Evolutionary conservation across 345 rosid species (phyloP).

Genomic region (Citrus trifoliata): DNA sequence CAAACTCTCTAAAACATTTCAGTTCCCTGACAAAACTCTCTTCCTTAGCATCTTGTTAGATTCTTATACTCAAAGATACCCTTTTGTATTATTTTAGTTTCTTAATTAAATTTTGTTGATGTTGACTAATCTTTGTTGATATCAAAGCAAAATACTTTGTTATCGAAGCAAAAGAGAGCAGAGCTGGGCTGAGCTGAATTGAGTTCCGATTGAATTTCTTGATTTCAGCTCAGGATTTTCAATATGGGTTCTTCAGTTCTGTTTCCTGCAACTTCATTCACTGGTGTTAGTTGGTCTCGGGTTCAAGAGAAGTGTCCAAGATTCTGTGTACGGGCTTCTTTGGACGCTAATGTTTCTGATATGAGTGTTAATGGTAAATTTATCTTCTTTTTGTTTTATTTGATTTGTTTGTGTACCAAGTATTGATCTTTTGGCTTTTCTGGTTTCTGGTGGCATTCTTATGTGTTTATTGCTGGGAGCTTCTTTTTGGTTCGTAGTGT

Average conservation of each 20-base stretch:
- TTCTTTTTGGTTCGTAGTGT: background rate
- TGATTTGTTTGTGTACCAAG: background rate
- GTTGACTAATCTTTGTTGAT: background rate
- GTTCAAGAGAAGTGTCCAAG: slow-evolving; percentile 36
- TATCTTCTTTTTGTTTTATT: background rate
- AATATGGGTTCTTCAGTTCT: slow-evolving; percentile 74
- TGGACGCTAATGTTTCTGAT: slow-evolving; percentile 85
- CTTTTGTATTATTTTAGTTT: background rate
- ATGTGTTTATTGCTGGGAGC: background rate
- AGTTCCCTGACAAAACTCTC: slow-evolving; percentile 13
- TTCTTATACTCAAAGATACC: background rate
- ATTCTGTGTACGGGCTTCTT: slow-evolving; percentile 51
- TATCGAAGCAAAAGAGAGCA: background rate
- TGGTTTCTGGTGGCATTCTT: slow-evolving; percentile 20
- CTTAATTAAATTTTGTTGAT: background rate
- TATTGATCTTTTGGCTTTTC: slow-evolving; percentile 19
- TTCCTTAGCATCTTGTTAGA: slow-evolving; percentile 8
- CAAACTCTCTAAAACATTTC: background rate
- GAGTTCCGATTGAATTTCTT: background rate
- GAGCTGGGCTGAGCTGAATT: background rate
- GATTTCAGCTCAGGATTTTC: slow-evolving; percentile 1
- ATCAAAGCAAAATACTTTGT: background rate
- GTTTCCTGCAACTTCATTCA: slow-evolving; percentile 56
- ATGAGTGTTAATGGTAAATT: slow-evolving; percentile 86
- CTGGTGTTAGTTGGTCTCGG: slow-evolving; percentile 39